A percentile compares a stretch with the other conserved stretches of the same genome.
These are phyloP conservation scores for Filobasidium floriforme DNA, from an alignment of 768 basidiomycete species.

Conservation along the genomic window DNA sequence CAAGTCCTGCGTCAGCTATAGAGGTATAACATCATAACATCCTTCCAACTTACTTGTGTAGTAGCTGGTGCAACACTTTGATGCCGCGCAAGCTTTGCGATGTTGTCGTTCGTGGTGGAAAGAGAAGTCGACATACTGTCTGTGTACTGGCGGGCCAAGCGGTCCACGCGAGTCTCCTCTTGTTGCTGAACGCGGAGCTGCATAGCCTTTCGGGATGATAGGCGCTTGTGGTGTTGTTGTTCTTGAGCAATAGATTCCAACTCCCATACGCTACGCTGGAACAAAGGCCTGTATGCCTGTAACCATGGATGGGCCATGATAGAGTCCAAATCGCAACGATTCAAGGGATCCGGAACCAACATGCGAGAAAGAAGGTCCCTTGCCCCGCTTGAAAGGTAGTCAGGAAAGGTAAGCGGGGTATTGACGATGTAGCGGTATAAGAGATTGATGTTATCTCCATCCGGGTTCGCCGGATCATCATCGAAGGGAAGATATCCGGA, in stretches of 20 bases:
- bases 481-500: slow-evolving; percentile 94
- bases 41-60: background rate
- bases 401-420: slow-evolving; percentile 94
- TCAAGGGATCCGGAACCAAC: slow-evolving; percentile 85
- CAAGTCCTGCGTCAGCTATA: background rate
- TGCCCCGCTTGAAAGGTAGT: slow-evolving; percentile 77
- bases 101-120: background rate
- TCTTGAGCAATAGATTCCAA: slow-evolving; percentile 74
- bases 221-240: slow-evolving; percentile 72
- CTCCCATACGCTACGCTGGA: slow-evolving; percentile 65
- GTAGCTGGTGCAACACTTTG: background rate
- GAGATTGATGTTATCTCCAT: slow-evolving; percentile 98
- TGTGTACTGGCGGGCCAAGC: slow-evolving; percentile 16
- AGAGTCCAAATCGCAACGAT: slow-evolving; percentile 63
- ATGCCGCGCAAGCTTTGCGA: background rate
- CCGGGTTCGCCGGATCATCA: slow-evolving; percentile 96
- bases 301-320: slow-evolving; percentile 92
- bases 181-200: slow-evolving; percentile 34
- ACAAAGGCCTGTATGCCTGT: slow-evolving; percentile 55
- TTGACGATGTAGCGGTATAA: slow-evolving; percentile 98
- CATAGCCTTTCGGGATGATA: slow-evolving; percentile 46
- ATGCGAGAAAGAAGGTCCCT: slow-evolving; percentile 77
- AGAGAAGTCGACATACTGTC: background rate
- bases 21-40: background rate
- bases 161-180: slow-evolving; percentile 28